These are phyloP conservation scores for Suillus cothurnatus DNA, from an alignment of 768 basidiomycete genomes.

Conservation along the genomic window DNA sequence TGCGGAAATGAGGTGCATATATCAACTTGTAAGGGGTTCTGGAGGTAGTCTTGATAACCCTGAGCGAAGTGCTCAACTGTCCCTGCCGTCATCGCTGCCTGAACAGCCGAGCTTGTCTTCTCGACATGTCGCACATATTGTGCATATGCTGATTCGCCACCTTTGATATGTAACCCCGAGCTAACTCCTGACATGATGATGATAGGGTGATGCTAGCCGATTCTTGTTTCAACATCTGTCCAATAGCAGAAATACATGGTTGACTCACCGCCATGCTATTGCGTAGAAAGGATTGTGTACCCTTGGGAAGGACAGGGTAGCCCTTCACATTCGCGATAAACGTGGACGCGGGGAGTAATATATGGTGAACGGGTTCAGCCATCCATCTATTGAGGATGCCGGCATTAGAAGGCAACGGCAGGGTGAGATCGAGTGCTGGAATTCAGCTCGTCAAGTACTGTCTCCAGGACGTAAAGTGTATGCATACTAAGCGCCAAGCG, in stretches of 20 bases:
- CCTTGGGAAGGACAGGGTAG: constrained; percentile 95
- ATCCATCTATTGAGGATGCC: constrained; percentile 86
- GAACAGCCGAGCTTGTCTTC: constrained; percentile 68
- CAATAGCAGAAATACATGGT: constrained; percentile 15
- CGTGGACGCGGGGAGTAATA: constrained; percentile 86
- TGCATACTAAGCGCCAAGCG: constrained; percentile 71
- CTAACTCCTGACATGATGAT: constrained; percentile 78
- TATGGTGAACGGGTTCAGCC: constrained; percentile 87
- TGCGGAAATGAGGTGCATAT: constrained; percentile 7
- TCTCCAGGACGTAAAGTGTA: constrained; percentile 10
- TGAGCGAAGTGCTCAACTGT: constrained; percentile 90
- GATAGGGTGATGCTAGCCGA: constrained; percentile 75
- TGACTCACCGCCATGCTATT: constrained; percentile 80
- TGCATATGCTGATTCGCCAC: constrained; percentile 84
- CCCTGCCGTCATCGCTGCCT: constrained; percentile 63
- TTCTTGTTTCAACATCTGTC: constrained; percentile 20
- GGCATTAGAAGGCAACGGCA: constrained; percentile 78
- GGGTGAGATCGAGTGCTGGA: constrained; percentile 88
- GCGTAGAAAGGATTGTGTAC: constrained; percentile 87
- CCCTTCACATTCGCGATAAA: constrained; percentile 97
- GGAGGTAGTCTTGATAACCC: constrained; percentile 94
- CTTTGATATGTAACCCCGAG: constrained; percentile 66
- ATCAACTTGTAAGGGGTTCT: constrained; percentile 87
- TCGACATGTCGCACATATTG: constrained; percentile 89
- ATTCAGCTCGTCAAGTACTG: constrained; percentile 16